A percentile compares a stretch with the other conserved stretches of the same genome.
These are phyloP conservation scores for Somion occarium DNA, from an alignment of 1,284 basidiomycete genomes.

Conservation along the genomic window DNA sequence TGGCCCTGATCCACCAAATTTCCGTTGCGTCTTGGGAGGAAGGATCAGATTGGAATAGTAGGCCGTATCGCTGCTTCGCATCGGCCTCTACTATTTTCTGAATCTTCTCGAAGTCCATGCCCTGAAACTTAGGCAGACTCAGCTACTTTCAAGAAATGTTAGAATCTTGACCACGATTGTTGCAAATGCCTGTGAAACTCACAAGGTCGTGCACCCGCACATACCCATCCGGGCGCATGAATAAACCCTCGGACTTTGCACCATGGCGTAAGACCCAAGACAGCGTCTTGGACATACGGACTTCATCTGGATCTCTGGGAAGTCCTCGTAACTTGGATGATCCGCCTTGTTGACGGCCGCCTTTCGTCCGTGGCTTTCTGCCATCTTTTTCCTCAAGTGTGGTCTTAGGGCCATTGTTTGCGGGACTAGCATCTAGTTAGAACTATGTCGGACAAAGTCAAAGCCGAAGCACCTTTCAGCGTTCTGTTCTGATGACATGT, in stretches of 20 bases:
- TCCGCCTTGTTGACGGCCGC: not conserved
- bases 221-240: constrained; percentile 78
- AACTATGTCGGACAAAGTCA: too few relatives aligned
- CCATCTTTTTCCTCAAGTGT: constrained; percentile 9
- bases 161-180: not conserved
- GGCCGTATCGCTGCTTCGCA: constrained; percentile 73
- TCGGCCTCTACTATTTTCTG: constrained; percentile 74
- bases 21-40: constrained; percentile 19
- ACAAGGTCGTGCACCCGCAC: constrained; percentile 73
- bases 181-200: constrained; percentile 27
- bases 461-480: too few relatives aligned
- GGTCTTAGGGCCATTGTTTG: too few relatives aligned
- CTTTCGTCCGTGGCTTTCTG: not conserved
- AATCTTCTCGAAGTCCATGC: constrained; percentile 47
- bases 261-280: constrained; percentile 86
- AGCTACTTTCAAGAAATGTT: constrained; percentile 4
- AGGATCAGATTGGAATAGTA: constrained; percentile 53
- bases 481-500: too few relatives aligned
- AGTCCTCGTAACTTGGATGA: constrained; percentile 40
- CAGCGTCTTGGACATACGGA: constrained; percentile 70
- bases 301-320: constrained; percentile 44
- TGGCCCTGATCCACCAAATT: constrained; percentile 86
- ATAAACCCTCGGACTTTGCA: constrained; percentile 68
- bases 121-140: constrained; percentile 19
- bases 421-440: too few relatives aligned